phyloP scores from a whole-genome alignment of 106 monocot species.

The Ottelia alismoides region DNA sequence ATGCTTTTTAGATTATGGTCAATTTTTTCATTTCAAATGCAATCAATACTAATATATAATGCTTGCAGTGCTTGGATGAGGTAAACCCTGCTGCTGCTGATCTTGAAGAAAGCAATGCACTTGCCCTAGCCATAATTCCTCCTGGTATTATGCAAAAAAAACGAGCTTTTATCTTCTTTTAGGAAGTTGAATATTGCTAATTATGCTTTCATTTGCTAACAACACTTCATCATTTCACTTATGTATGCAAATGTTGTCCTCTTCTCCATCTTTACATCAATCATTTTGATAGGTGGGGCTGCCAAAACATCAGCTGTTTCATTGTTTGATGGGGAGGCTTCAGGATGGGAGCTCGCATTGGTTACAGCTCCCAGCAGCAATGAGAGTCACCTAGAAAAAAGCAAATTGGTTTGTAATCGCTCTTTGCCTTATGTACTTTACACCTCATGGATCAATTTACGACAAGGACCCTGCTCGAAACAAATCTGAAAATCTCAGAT shows the following conservation, averaged over 20 bases:
- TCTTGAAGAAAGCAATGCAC: conserved; percentile 71
- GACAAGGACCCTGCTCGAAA: too few relatives aligned
- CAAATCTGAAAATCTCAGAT: too few relatives aligned
- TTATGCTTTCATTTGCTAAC: not conserved
- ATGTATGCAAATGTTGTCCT: too few relatives aligned
- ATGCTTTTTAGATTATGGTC: too few relatives aligned
- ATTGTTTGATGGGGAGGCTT: conserved; percentile 17
- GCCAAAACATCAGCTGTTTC: conserved; percentile 17
- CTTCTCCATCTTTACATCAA: too few relatives aligned
- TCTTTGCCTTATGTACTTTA: too few relatives aligned
- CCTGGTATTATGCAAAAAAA: conserved; percentile 31
- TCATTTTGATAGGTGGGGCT: conserved; percentile 22
- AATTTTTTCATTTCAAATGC: too few relatives aligned
- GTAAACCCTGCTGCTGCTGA: conserved; percentile 49
- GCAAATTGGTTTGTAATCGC: conserved; percentile 45
- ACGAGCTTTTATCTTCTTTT: not conserved
- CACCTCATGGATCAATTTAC: too few relatives aligned
- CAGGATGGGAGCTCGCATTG: conserved; percentile 84
- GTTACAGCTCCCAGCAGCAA: conserved; percentile 68
- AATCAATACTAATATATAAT: not conserved
- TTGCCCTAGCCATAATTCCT: conserved; percentile 68
- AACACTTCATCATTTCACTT: too few relatives aligned
- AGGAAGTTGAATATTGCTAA: not conserved
- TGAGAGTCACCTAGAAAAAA: conserved; percentile 36
- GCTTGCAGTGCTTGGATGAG: conserved; percentile 49